phyloP scores from a whole-genome alignment of 2,329 filamentous ascomycete genomes.

The Exophiala alcalophila region DNA sequence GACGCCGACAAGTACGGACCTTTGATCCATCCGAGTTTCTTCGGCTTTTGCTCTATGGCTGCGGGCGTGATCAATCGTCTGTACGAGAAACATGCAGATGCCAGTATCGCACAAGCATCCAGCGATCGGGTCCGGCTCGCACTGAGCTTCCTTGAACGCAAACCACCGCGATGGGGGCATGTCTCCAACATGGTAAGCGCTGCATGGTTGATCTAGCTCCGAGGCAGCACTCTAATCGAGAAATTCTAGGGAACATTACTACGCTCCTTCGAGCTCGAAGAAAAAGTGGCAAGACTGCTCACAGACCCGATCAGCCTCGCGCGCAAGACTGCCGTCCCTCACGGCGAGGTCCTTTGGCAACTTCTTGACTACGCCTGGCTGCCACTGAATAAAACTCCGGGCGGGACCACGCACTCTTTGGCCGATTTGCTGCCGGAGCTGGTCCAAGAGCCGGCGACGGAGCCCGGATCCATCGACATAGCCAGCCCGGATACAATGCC shows the following conservation, averaged over 20 bases:
- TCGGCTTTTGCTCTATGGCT: constrained; percentile 36
- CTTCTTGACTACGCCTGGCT: constrained; percentile 17
- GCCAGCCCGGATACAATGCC: not conserved
- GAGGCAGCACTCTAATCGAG: not conserved
- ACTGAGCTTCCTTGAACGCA: constrained; percentile 1
- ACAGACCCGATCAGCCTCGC: constrained; percentile 7
- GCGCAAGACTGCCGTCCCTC: constrained; percentile 8
- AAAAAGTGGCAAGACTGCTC: constrained; percentile 3
- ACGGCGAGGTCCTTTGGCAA: constrained; percentile 12
- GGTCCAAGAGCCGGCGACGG: not conserved
- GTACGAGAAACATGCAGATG: constrained; percentile 7
- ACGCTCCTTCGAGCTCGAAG: constrained; percentile 5
- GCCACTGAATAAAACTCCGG: constrained; percentile 1
- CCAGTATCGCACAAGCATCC: not conserved
- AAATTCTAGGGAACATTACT: constrained; percentile 7
- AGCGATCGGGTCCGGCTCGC: not conserved
- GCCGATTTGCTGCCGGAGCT: constrained; percentile 8
- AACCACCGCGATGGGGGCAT: constrained; percentile 7
- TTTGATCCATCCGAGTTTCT: constrained; percentile 34
- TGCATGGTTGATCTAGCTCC: not conserved
- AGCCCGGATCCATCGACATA: not conserved
- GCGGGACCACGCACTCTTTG: not conserved
- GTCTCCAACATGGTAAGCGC: constrained; percentile 10
- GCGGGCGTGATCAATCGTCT: constrained; percentile 23
- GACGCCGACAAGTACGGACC: constrained; percentile 28